These are phyloP conservation scores for Fusarium sp. DNA, from an alignment of 2,329 filamentous ascomycete genomes.

Conservation along the genomic window DNA sequence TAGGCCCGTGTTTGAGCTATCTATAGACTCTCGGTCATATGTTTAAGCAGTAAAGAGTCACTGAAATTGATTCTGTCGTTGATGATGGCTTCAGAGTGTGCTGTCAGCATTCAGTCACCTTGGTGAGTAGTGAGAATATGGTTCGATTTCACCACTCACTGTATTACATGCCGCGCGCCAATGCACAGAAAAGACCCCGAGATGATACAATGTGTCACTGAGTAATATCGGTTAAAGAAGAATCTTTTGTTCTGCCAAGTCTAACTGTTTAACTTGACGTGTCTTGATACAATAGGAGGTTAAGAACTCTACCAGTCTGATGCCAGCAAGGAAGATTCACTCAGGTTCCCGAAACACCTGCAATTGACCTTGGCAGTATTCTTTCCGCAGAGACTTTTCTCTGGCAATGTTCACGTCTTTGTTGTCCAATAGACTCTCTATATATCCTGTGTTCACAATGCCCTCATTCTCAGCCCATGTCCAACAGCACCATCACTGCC, in stretches of 20 bases:
- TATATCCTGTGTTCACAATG: background rate
- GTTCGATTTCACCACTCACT: background rate
- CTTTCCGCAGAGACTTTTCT: too few species aligned
- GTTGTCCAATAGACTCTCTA: background rate
- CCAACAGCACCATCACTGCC: constrained; percentile 1
- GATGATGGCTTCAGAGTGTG: background rate
- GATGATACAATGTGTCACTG: background rate
- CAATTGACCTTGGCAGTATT: background rate
- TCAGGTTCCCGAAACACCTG: rapidly evolving
- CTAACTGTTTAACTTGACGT: background rate
- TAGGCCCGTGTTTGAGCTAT: too few species aligned
- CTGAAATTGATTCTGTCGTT: too few species aligned
- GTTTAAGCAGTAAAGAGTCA: too few species aligned
- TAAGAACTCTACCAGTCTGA: background rate
- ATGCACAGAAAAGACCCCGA: background rate
- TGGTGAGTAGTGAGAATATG: background rate
- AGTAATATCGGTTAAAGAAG: background rate
- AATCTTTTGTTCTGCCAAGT: background rate
- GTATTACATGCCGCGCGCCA: background rate
- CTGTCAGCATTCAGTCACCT: background rate
- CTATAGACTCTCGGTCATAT: too few species aligned
- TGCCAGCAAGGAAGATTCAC: rapidly evolving
- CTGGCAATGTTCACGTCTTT: background rate
- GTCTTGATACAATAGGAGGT: rapidly evolving
- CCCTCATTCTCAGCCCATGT: background rate